A percentile compares a stretch with the other conserved stretches of the same genome.
These are phyloP conservation scores for Ambrosia artemisiifolia DNA, from an alignment of 129 eudicot species.

Conservation along the genomic window DNA sequence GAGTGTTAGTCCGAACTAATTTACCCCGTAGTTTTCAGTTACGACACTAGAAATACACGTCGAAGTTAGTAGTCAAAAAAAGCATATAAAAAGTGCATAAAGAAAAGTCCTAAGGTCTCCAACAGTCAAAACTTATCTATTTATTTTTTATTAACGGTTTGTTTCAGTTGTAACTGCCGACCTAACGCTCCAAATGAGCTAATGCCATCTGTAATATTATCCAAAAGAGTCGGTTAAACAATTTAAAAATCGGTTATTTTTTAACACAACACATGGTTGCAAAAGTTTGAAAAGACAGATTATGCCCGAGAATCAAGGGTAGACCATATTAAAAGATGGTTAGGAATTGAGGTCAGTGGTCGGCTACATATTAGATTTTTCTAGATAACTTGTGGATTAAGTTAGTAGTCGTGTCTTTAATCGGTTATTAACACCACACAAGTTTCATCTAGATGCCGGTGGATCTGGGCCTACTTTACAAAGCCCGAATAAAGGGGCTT, in stretches of 20 bases:
- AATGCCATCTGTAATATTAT: neutral
- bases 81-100: no score
- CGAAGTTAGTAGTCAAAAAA: no score
- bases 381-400: slow-evolving; percentile 16
- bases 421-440: slow-evolving; percentile 11
- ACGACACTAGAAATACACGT: no score
- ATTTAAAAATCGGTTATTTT: neutral
- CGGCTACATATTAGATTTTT: neutral
- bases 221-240: slow-evolving; percentile 2
- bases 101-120: no score
- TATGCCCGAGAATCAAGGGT: neutral
- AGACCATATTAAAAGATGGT: slow-evolving; percentile 9
- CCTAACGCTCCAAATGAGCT: neutral
- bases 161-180: neutral
- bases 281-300: neutral
- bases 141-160: neutral
- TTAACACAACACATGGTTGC: neutral
- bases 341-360: slow-evolving; percentile 6
- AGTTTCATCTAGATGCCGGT: slow-evolving; percentile 9
- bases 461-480: slow-evolving; percentile 4
- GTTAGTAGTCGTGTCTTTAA: slow-evolving; percentile 10
- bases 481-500: slow-evolving; percentile 9
- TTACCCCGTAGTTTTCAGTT: no score
- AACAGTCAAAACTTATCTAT: no score
- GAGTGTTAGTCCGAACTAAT: no score